phyloP scores from a whole-genome alignment of 352 stramenopile genomes.

The Poterioochromonas sp. region DNA sequence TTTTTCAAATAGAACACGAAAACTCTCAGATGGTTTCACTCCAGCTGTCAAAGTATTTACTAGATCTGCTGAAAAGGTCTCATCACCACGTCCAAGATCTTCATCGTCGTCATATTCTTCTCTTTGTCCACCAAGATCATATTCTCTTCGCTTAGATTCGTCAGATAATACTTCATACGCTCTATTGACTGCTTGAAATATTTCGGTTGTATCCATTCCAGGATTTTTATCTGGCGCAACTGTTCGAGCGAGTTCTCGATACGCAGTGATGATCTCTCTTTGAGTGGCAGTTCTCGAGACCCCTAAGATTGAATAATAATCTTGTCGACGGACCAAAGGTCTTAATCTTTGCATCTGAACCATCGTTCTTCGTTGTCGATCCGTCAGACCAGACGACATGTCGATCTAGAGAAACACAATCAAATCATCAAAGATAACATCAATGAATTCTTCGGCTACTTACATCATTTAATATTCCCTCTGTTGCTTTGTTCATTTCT shows the following conservation, averaged over 20 bases:
- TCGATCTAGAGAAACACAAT: background rate
- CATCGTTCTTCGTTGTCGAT: background rate
- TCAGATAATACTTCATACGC: conserved; percentile 39
- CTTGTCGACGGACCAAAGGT: background rate
- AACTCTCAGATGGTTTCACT: background rate
- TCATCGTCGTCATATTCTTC: background rate
- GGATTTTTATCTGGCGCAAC: conserved; percentile 37
- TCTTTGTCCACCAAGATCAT: conserved; percentile 26
- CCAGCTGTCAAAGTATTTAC: background rate
- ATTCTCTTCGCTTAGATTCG: conserved; percentile 12
- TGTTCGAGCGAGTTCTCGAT: conserved; percentile 36
- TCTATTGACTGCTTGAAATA: conserved; percentile 28
- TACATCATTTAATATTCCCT: background rate
- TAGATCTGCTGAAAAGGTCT: background rate
- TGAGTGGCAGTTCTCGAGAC: conserved; percentile 31
- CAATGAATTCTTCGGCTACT: background rate
- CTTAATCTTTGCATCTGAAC: background rate
- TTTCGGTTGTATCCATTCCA: conserved; percentile 23
- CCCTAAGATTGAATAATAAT: conserved; percentile 32
- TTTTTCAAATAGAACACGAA: background rate
- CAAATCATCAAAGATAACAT: background rate
- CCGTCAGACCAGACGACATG: background rate
- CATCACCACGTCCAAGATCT: background rate
- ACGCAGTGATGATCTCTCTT: conserved; percentile 38
- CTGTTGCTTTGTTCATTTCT: background rate